Evolutionary conservation across 495 filamentous ascomycete species (phyloP), one percentile per base, ranked within the genome.

Genomic region (Aspergillus egyptiacus): DNA sequence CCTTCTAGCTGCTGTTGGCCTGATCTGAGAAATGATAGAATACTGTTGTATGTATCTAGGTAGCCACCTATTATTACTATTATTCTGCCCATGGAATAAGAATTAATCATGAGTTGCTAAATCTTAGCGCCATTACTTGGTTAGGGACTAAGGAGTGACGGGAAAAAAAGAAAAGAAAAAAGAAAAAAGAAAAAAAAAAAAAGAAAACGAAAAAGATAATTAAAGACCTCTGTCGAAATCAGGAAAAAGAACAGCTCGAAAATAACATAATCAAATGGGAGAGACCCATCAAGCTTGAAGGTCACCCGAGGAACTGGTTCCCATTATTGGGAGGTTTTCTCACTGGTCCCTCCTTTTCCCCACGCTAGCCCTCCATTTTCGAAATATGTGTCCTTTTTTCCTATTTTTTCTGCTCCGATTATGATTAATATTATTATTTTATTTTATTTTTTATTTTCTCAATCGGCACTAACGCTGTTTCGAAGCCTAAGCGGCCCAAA

Each of bases 251-350:
- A 57, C 15, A 53, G 27, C 37, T 27, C n/a, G n/a, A n/a, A n/a
- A n/a, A n/a, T n/a, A n/a, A n/a, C n/a, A 20, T 48, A 53, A 20
- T 32, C 15, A 43, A 43, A 43, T 8, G 32, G 25, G 14, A 48
- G 15, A 53, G 52, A 55, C 56, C 56, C 56, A 59, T 59, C 52
- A 54, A 56, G 46, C 38, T 54, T 56, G 50, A 60, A 43, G 51
- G 57, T 60, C 57, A 56, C 57, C 66, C 65, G 56, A 66, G 64
- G 66, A 63, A 66, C 65, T 70, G 67, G 66, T 69, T 64, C 62
- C 58, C 56, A 58, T 63, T n/a, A n/a, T n/a, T 61, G 49, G 52
- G 54, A 57, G 54, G 56, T 53, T 60, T 11, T 60, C 60, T 14
- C 53, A 60, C 52, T 49, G 35, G 31, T 53, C 55, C 59, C 58